Base-by-base conservation (phyloP, 768 basidiomycete genomes). In the Pleurotus ostreatus region DNA sequence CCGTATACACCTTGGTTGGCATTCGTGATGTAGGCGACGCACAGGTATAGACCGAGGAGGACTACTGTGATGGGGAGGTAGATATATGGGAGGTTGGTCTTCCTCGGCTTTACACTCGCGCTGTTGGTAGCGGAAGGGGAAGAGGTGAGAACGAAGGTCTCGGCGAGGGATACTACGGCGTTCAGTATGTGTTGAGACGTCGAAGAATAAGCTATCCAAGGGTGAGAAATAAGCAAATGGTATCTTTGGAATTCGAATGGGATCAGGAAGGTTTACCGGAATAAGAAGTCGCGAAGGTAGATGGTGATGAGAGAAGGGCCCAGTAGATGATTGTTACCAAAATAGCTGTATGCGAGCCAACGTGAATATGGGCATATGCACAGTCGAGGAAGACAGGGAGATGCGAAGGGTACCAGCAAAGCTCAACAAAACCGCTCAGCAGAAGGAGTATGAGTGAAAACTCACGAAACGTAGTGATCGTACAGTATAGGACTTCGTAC, bases 321-420 rank as follows among this genome's bases (percentile, higher is more conserved):
- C 87, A 89, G 63, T 71, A 88, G 0, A 87, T 82, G 23, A 78
- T 67, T 0, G 86, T 86, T 1, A 88, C 84, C 9, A 89, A 60
- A 54, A 88, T 68, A 13, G 87, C 86, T 88, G 56, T 44, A 22
- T 34, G 30, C 8, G 8, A 1, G 8, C 30, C 30, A 9, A 34
- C 8, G 30, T 11, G 11, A 34, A 34, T 34, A 34, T 34, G 30
- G 11, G 30, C 30, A 34, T 9, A 9, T 9, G 30, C 30, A 11
- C 11, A 8, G 30, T 34, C 30, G 30, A 34, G 30, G 30, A 11
- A 34, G 8, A 3, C 30, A 11, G 8, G 8, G 30, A 11, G 11
- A 34, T 43, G 49, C 15, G 37, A 13, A 39, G 15, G 30, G 34
- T 23, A 7, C 43, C 8, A 22, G 2, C 52, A 11, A 49, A 46